Conservation (phyloP, 306 rosid species). For the Acmispon strigosus region DNA sequence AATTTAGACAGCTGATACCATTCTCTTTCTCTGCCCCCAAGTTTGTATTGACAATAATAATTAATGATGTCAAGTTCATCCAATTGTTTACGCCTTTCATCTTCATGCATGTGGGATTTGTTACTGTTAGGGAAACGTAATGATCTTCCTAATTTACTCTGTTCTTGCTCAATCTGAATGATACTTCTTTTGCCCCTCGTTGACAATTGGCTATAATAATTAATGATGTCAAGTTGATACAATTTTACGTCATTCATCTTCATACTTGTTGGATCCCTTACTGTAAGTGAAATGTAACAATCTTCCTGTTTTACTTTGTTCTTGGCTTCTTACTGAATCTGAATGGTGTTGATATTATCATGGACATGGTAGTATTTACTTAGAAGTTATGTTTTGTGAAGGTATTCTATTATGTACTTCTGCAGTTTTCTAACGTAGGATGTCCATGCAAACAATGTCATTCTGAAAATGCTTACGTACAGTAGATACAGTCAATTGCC, state of each 20-base stretch:
- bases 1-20: neutral
- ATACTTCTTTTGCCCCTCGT: too few relatives aligned
- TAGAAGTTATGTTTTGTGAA: neutral
- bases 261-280: conserved; percentile 1
- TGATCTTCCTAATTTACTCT: too few relatives aligned
- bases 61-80: conserved; percentile 4
- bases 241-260: neutral
- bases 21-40: too few relatives aligned
- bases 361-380: neutral
- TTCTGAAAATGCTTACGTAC: neutral
- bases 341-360: neutral
- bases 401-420: neutral
- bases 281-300: neutral
- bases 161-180: too few relatives aligned
- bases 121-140: too few relatives aligned
- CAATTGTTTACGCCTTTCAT: neutral
- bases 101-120: neutral
- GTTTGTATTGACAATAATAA: neutral
- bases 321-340: neutral
- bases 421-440: neutral
- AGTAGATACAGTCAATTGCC: conserved; percentile 1
- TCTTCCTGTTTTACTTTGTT: neutral
- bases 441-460: conserved; percentile 1
- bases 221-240: neutral
- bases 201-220: too few relatives aligned